phyloP scores from a whole-genome alignment of 1,284 basidiomycete species.

The Malassezia equina region DNA sequence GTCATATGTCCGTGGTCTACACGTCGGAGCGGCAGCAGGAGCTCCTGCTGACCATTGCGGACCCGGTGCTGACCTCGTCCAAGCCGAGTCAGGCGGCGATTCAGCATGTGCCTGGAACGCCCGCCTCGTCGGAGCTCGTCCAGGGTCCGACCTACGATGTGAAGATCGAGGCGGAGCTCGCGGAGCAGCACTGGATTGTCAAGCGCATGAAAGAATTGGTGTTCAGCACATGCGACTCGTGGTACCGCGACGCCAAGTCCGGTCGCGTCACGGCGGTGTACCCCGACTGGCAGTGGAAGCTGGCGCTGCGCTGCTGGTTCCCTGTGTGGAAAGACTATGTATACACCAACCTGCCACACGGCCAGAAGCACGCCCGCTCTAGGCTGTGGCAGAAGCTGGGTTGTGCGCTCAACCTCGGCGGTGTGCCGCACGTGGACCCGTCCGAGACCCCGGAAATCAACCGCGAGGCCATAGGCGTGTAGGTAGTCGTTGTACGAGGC shows the following conservation, averaged over 20 bases:
- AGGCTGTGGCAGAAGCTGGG: slow-evolving; percentile 30
- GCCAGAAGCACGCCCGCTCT: slow-evolving; percentile 13
- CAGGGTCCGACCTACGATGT: slow-evolving; percentile 34
- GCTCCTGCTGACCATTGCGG: slow-evolving; percentile 27
- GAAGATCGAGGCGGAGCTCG: slow-evolving; percentile 32
- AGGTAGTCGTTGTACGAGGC: background rate
- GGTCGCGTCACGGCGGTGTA: slow-evolving; percentile 36
- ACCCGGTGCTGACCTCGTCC: slow-evolving; percentile 25
- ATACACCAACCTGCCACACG: slow-evolving; percentile 24
- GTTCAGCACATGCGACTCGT: slow-evolving; percentile 32
- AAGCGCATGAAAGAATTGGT: slow-evolving; percentile 32
- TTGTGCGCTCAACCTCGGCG: slow-evolving; percentile 26
- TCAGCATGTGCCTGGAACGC: slow-evolving; percentile 25
- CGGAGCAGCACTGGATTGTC: slow-evolving; percentile 41
- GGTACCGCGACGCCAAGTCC: slow-evolving; percentile 36
- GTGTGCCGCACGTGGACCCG: slow-evolving; percentile 24
- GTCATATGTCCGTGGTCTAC: slow-evolving; percentile 37
- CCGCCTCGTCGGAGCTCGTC: background rate
- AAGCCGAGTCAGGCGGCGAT: slow-evolving; percentile 21
- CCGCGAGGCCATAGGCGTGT: slow-evolving; percentile 26
- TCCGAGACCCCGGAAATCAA: slow-evolving; percentile 29
- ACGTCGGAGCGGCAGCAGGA: slow-evolving; percentile 35
- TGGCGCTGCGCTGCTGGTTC: slow-evolving; percentile 24
- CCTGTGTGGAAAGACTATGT: slow-evolving; percentile 34
- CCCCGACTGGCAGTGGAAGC: slow-evolving; percentile 39